A percentile compares a stretch with the other conserved stretches of the same genome.
Conservation (phyloP, 2,329 filamentous ascomycete species). For the Microsporum audouinii region DNA sequence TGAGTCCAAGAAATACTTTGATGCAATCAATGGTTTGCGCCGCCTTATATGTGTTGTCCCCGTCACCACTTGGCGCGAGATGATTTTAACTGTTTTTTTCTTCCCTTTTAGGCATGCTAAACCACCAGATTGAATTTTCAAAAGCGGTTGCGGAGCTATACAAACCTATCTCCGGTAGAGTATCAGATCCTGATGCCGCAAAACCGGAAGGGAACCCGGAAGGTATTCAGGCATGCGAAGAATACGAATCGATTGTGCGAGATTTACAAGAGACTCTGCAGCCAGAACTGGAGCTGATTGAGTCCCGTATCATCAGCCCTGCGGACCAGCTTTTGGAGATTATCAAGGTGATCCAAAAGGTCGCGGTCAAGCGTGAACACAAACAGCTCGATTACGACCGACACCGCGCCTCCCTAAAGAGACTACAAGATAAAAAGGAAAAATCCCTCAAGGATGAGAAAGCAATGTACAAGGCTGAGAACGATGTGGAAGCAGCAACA, state of each 20-base stretch:
- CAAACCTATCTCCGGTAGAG: constrained; percentile 90
- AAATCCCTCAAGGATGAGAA: constrained; percentile 95
- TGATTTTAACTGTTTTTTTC: background rate
- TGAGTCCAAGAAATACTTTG: constrained; percentile 94
- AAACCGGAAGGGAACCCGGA: constrained; percentile 77
- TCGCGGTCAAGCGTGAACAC: constrained; percentile 79
- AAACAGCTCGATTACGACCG: constrained; percentile 96
- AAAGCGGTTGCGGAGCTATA: constrained; percentile 93
- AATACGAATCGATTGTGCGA: constrained; percentile 84
- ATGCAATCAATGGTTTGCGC: constrained; percentile 71
- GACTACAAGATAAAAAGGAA: constrained; percentile 95
- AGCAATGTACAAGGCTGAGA: constrained; percentile 89
- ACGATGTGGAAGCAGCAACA: constrained; percentile 78
- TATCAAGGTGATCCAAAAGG: constrained; percentile 89
- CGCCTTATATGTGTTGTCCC: background rate
- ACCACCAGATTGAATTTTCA: constrained; percentile 96
- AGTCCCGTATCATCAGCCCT: constrained; percentile 77
- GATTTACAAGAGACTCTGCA: constrained; percentile 79
- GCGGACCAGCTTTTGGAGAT: constrained; percentile 89
- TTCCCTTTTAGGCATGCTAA: constrained; percentile 60
- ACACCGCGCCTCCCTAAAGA: constrained; percentile 71
- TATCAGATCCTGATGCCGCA: constrained; percentile 81
- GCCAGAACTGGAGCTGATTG: constrained; percentile 96
- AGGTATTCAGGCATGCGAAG: constrained; percentile 88
- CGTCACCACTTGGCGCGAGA: background rate